Percentiles rank a stretch among this genome's conserved stretches.
phyloP scores from a whole-genome alignment of 805 yeast species.

The Barnettozyma sucrosica region DNA sequence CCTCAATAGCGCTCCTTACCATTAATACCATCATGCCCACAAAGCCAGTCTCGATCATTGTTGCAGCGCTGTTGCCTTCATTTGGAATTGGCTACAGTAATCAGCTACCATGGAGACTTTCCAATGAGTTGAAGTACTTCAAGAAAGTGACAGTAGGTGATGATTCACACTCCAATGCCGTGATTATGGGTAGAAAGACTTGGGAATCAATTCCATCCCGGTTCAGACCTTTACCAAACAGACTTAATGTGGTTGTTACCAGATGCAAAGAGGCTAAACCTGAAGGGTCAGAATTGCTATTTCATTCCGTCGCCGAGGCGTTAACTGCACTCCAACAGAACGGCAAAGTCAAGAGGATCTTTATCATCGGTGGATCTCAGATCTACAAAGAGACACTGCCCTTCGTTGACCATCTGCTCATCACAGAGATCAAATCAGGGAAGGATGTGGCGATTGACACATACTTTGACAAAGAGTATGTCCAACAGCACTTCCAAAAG shows the following conservation, averaged over 20 bases:
- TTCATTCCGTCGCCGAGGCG: conserved; percentile 41
- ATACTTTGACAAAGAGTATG: conserved; percentile 41
- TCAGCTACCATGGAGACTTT: conserved; percentile 79
- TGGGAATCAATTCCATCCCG: conserved; percentile 89
- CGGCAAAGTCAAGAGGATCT: conserved; percentile 49
- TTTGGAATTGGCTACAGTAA: conserved; percentile 85
- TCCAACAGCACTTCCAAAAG: conserved; percentile 33
- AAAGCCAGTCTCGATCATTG: conserved; percentile 55
- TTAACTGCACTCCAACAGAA: conserved; percentile 27
- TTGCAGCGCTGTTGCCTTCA: conserved; percentile 78
- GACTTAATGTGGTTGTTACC: conserved; percentile 74
- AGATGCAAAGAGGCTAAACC: conserved; percentile 28
- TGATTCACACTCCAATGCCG: conserved; percentile 52
- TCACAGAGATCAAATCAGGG: conserved; percentile 59
- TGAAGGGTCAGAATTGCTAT: conserved; percentile 26
- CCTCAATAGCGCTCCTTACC: no score
- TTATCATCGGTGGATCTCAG: conserved; percentile 91
- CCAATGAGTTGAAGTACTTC: conserved; percentile 82
- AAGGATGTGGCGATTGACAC: conserved; percentile 56
- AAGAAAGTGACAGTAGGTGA: conserved; percentile 57
- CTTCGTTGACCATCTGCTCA: conserved; percentile 47
- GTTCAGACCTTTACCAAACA: conserved; percentile 75
- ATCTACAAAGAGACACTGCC: conserved; percentile 54
- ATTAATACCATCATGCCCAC: background rate
- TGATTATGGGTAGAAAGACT: conserved; percentile 92